Base-by-base conservation (phyloP, 306 rosid genomes). In the Cucurbita pepo region DNA sequence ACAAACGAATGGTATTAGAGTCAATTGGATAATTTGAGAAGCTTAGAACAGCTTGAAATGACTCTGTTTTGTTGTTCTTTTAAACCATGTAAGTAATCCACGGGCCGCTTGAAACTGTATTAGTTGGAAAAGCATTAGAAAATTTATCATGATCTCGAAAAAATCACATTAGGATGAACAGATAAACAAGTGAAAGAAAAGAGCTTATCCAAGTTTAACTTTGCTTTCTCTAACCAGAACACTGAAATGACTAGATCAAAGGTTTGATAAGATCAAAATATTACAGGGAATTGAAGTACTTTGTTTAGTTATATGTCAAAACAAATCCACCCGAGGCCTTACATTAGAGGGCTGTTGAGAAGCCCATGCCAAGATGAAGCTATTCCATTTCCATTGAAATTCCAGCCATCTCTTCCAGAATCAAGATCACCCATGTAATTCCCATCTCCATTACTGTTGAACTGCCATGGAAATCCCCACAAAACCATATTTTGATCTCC, bases 391-490 rank as follows among this genome's bases (percentile, higher is more conserved):
- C 96, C 87, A 66, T 66, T 66, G n/a, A 66, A 66, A 74, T 85
- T 91, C 97, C 99, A 91, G 77, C 80, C 82, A 44, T 77, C 88
- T 81, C 98, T 89, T 60, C 86, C 97, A 7, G 89, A 78, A 50
- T 90, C 96, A 75, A 81, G 16, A 11, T 82, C 91, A 53, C 66
- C 79, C 86, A 84, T 82, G 72, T 66, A 43, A 78, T 74, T 83
- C 22, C 86, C 85, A 52, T 90, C 90, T 5, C 85, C 85, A 73
- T 77, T 48, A 10, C 82, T 48, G 25, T 84, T 89, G 45, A 81
- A 48, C 73, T 91, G 97, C 97, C 97, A 89, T 10, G 97, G 99
- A 52, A 85, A 83, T 22, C 96, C 99, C 91, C 89, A 94, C 83
- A 89, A 80, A 7, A 85, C 85, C 80, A 59, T 90, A 48, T 55